Conservation (phyloP, 2,329 filamentous ascomycete genomes). For the Aspergillus pseudotamarii region DNA sequence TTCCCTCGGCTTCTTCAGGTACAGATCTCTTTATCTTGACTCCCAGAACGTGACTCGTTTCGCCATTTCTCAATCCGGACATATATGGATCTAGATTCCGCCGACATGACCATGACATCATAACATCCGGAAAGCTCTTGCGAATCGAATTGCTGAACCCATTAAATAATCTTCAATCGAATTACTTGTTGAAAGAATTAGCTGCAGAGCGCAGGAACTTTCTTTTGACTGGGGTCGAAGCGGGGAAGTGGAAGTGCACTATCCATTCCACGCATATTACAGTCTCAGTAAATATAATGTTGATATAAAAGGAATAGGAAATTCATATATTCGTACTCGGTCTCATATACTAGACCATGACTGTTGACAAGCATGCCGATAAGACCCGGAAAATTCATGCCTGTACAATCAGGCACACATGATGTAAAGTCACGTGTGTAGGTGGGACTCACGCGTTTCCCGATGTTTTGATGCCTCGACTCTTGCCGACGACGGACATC, state of each 20-base stretch:
- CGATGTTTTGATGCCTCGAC: constrained; percentile 24
- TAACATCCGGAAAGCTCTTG: not conserved
- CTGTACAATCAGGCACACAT: constrained; percentile 9
- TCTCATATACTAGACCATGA: too few relatives aligned
- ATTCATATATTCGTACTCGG: not conserved
- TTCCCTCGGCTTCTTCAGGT: not conserved
- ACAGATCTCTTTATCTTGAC: not conserved
- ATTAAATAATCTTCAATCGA: not conserved
- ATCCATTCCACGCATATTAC: not conserved
- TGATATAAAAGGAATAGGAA: not conserved
- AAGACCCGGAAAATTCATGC: not conserved
- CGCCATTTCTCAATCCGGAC: not conserved
- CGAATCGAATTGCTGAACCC: not conserved
- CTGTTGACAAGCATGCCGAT: too few relatives aligned
- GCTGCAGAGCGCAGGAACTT: not conserved
- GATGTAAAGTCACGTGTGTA: constrained; percentile 22
- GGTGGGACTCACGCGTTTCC: constrained; percentile 20
- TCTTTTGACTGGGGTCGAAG: not conserved
- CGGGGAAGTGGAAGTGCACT: not conserved
- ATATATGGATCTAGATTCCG: not conserved
- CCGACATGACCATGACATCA: not conserved
- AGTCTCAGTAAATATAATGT: not conserved
- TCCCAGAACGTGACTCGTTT: not conserved
- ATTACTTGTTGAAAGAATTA: not conserved
- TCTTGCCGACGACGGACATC: constrained; percentile 17